phyloP scores from a whole-genome alignment of 106 monocot genomes.

The Dendrobium huoshanense region DNA sequence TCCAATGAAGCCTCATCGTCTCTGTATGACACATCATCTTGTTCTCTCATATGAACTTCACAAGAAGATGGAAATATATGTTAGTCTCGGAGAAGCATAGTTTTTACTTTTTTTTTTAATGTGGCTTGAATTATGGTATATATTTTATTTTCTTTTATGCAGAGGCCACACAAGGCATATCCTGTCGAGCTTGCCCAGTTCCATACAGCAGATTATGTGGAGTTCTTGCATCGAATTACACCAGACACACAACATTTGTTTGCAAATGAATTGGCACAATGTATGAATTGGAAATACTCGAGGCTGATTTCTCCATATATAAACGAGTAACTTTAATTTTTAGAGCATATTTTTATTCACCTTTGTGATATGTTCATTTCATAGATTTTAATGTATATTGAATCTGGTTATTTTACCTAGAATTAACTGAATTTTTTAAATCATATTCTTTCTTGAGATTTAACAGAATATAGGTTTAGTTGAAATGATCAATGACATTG shows the following conservation, averaged over 20 bases:
- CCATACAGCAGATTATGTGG: constrained; percentile 92
- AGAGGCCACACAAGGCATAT: constrained; percentile 98
- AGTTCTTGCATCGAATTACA: constrained; percentile 88
- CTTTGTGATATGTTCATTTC: not conserved
- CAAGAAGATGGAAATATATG: constrained; percentile 99
- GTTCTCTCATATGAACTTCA: constrained; percentile 92
- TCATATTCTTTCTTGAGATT: not conserved
- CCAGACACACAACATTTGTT: constrained; percentile 74
- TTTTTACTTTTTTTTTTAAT: not conserved
- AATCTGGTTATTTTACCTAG: not conserved
- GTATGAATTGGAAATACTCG: constrained; percentile 31
- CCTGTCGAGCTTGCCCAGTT: constrained; percentile 94
- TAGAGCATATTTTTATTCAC: not conserved
- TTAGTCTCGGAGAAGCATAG: constrained; percentile 36
- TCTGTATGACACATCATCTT: constrained; percentile 97
- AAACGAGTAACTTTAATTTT: not conserved
- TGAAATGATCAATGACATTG: not conserved
- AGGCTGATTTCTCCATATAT: not conserved
- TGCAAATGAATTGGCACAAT: constrained; percentile 54
- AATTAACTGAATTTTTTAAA: not conserved
- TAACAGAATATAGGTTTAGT: not conserved
- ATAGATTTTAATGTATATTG: not conserved
- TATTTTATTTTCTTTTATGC: constrained; percentile 17
- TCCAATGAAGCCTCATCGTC: constrained; percentile 97
- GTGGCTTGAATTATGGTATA: not conserved